Base-by-base conservation (phyloP, 176 grass and related monocot species). In the Neostapfia colusana region DNA sequence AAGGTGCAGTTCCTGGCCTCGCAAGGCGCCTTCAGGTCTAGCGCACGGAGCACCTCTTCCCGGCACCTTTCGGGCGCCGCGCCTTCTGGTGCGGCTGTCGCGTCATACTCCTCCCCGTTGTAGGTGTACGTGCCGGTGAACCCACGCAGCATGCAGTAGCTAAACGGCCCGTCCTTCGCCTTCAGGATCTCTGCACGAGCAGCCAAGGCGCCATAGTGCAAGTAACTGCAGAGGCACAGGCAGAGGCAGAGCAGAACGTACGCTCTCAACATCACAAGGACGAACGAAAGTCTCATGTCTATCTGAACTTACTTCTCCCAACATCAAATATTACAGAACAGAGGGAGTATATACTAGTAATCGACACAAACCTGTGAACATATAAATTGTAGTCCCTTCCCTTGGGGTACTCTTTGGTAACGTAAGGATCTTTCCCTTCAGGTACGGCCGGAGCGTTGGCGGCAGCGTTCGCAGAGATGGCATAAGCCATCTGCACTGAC, bases 401-500 rank as follows among this genome's bases (percentile, higher is more conserved):
- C 36, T 72, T 87, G 0, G 89, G 81, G 49, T 71, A 65, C 34
- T 87, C 70, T 14, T 72, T 84, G 2, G 56, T 85, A 10, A 89
- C 16, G 8, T 87, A 93, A 23, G 82, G n/a, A 45, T 87, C 73
- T 8, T 70, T 65, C 15, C n/a, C 81, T 0, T 69, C 55, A 7
- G 27, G 28, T 18, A 66, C 16, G 12, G 13, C 20, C 26, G 90
- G 90, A 53, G 86, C 90, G 21, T 78, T 66, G 1, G 87, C 72
- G 15, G 87, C 90, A 16, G 68, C 49, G 37, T 65, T 26, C 10
- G 28, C 4, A 5, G 87, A 85, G 36, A 90, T 38, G 6, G 85
- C 91, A 43, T 88, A 88, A 0, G 87, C 69, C 84, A 93, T 93
- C 69, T 85, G 87, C 34, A 90, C 74, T 0, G 82, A 92, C 6